Evolutionary conservation across 192 early-diverging fungal species (phyloP), one percentile per base, ranked within the genome.

Genomic region (Umbelopsis sp.): DNA sequence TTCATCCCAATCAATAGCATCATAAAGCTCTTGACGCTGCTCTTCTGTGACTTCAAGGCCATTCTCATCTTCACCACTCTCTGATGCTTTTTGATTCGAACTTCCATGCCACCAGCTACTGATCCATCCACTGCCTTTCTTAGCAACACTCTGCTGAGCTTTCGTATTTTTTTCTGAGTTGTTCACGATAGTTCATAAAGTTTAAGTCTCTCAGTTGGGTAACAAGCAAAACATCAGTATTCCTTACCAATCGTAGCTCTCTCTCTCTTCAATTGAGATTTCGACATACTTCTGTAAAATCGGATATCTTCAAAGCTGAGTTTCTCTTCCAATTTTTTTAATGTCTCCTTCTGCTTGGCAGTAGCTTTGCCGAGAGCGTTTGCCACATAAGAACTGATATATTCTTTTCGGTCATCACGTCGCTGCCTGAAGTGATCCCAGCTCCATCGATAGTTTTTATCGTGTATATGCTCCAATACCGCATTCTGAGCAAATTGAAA

Each of bases 1-100:
- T 65, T 92, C 91, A 71, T 93, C 86, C 71, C 86, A 93, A 65
- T 93, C 92, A 67, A 95, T 95, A 4, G 88, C 89, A 7, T 93
- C 91, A 78, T 90, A 93, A n/a, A 95, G 78, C 71, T 93, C 88
- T 55, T 91, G 85, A 51, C 92, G 85, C 58, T 95, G 90, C 52
- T 89, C 85, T 48, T 90, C 89, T 30, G 88, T 86, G 30, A 93
- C 47, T 15, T 67, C 74, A 61, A 80, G 35, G 8, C 49, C 50
- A 12, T 49, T 51, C 45, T 58, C 51, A 16, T 71, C 61, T 37
- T 66, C 45, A 27, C 20, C 48, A 5, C 16, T 7, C 41, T n/a
- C 64, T 49, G 3, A 21, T 35, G 33, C 50, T 45, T 58, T 15
- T 37, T 55, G 13, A 25, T 53, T 52, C 1, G 41, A 21, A 21